Conservation (phyloP, 1,284 basidiomycete species). For the Mycena citricolor region DNA sequence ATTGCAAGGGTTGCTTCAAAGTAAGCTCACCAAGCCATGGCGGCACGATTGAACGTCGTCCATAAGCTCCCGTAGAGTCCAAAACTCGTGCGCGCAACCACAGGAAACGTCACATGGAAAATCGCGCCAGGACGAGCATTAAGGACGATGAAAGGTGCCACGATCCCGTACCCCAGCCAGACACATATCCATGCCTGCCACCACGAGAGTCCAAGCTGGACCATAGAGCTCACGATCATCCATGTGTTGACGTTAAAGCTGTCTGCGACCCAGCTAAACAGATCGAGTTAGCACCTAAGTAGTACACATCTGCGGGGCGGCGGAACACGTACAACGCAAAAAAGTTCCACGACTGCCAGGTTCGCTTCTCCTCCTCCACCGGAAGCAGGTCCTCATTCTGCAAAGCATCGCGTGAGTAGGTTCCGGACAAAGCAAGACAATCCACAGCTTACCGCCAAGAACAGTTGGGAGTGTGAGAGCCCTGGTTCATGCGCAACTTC, state of each 20-base stretch:
- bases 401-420: conserved; percentile 5
- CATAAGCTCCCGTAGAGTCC: conserved; percentile 82
- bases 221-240: conserved; percentile 79
- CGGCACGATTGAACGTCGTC: conserved; percentile 80
- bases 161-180: conserved; percentile 73
- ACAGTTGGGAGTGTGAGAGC: conserved; percentile 49
- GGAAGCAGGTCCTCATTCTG: conserved; percentile 68
- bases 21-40: conserved; percentile 74
- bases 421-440: conserved; percentile 3
- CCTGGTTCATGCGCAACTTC: conserved; percentile 53
- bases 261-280: conserved; percentile 72
- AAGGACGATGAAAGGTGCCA: conserved; percentile 73
- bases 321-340: conserved; percentile 53
- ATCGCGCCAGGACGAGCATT: conserved; percentile 82
- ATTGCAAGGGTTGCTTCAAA: no score
- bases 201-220: conserved; percentile 74
- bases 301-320: background rate
- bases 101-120: conserved; percentile 81
- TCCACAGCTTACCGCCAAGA: conserved; percentile 52
- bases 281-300: conserved; percentile 6
- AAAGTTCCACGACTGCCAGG: conserved; percentile 64
- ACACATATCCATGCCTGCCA: conserved; percentile 83
- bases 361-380: conserved; percentile 54
- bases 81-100: conserved; percentile 75
- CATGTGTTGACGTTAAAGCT: conserved; percentile 82